Percentiles rank a stretch among this genome's conserved stretches.
These are phyloP conservation scores for Ascodesmis nigricans DNA, from an alignment of 495 filamentous ascomycete species.

Conservation along the genomic window DNA sequence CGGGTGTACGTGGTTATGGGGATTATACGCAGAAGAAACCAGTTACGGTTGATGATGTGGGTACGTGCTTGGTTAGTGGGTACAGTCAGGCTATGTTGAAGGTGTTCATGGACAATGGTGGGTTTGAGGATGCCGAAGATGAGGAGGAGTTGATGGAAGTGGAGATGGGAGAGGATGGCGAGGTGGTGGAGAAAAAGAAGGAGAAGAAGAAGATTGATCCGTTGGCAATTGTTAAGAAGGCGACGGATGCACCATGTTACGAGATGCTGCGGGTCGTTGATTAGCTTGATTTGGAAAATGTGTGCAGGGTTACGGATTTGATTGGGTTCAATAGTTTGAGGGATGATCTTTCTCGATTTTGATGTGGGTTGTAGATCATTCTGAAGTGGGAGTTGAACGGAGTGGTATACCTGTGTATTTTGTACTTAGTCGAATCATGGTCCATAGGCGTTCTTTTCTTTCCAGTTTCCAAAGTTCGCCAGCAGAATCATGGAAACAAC, in stretches of 20 bases:
- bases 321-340: too few relatives aligned
- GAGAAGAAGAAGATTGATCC: conserved; percentile 23
- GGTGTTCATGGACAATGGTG: conserved; percentile 27
- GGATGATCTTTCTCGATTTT: too few relatives aligned
- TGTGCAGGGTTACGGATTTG: too few relatives aligned
- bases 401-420: too few relatives aligned
- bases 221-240: conserved; percentile 24
- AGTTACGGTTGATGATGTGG: conserved; percentile 21
- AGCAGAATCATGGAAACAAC: too few relatives aligned
- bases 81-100: conserved; percentile 30
- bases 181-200: conserved; percentile 4
- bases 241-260: conserved; percentile 25
- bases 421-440: too few relatives aligned
- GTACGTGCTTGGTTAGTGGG: conserved; percentile 26
- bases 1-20: conserved; percentile 13
- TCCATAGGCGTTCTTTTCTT: too few relatives aligned
- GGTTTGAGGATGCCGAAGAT: conserved; percentile 24
- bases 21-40: conserved; percentile 18
- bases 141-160: conserved; percentile 16
- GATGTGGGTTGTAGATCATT: too few relatives aligned
- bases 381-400: too few relatives aligned
- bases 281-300: background rate
- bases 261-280: conserved; percentile 26
- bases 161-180: conserved; percentile 15
- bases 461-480: too few relatives aligned